phyloP scores from a whole-genome alignment of 2,329 filamentous ascomycete genomes.

The Fusarium dlaminii region DNA sequence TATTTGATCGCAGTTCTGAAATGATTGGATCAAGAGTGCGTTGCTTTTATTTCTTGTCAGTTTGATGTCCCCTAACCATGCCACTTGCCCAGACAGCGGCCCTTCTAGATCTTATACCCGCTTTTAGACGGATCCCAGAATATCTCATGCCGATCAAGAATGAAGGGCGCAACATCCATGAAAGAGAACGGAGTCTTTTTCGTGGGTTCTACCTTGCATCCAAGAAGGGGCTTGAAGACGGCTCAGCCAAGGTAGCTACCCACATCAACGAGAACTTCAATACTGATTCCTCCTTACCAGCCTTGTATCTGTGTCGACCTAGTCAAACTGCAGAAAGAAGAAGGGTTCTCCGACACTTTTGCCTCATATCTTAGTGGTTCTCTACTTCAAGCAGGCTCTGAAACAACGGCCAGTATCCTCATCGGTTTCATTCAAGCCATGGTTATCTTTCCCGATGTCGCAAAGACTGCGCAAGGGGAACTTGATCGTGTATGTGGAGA shows the following conservation, averaged over 20 bases:
- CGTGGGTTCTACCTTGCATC: not conserved
- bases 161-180: not conserved
- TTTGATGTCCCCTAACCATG: not conserved
- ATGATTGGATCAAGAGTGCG: not conserved
- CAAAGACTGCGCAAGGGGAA: not conserved
- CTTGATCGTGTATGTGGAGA: not conserved
- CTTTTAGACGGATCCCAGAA: not conserved
- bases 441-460: not conserved
- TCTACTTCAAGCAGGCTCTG: not conserved
- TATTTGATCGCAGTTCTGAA: not conserved
- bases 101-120: not conserved
- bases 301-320: not conserved
- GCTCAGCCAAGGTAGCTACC: not conserved
- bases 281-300: rapidly evolving
- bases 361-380: not conserved
- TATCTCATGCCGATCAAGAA: not conserved
- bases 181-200: not conserved
- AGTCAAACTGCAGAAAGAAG: not conserved
- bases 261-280: rapidly evolving
- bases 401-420: not conserved
- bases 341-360: not conserved
- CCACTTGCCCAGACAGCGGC: not conserved
- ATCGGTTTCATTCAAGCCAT: not conserved
- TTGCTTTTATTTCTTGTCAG: too few species aligned
- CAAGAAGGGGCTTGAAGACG: not conserved